These are phyloP conservation scores for Vinca minor DNA, from an alignment of 257 asterid genomes.

Conservation along the genomic window DNA sequence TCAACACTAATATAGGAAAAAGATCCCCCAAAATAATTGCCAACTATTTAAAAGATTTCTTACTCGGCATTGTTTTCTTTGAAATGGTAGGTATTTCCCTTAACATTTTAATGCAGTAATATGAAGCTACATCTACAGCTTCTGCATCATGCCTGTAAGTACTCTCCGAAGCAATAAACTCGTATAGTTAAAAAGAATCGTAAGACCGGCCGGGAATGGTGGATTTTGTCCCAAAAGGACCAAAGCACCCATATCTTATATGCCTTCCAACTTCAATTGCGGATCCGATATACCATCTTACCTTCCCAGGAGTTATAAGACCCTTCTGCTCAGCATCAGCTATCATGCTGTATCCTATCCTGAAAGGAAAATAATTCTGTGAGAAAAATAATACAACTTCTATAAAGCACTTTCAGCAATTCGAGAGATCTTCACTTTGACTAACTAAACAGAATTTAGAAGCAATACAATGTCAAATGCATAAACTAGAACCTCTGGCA, in stretches of 20 bases:
- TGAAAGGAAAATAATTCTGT: conserved; percentile 34
- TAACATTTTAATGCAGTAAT: background rate
- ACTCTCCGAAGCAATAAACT: background rate
- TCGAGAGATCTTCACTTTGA: too few relatives aligned
- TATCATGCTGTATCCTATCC: conserved; percentile 93
- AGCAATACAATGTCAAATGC: background rate
- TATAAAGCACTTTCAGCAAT: background rate
- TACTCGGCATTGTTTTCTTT: background rate
- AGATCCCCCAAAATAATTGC: background rate
- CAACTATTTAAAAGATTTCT: background rate
- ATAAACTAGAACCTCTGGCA: background rate
- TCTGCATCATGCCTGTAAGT: background rate
- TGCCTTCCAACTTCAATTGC: background rate
- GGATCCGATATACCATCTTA: conserved; percentile 23
- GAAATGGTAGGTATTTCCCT: background rate
- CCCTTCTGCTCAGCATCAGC: conserved; percentile 89
- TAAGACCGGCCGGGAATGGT: background rate
- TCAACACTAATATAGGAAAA: too few relatives aligned
- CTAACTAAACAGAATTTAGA: too few relatives aligned
- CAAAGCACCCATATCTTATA: background rate
- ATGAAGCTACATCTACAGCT: background rate
- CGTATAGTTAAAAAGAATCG: background rate
- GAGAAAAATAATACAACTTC: conserved; percentile 7
- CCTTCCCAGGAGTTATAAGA: conserved; percentile 87
- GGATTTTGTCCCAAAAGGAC: background rate